Percentiles rank a stretch among this genome's conserved stretches.
Conservation (phyloP, 129 eudicot species). For the Oenanthe sinensis region DNA sequence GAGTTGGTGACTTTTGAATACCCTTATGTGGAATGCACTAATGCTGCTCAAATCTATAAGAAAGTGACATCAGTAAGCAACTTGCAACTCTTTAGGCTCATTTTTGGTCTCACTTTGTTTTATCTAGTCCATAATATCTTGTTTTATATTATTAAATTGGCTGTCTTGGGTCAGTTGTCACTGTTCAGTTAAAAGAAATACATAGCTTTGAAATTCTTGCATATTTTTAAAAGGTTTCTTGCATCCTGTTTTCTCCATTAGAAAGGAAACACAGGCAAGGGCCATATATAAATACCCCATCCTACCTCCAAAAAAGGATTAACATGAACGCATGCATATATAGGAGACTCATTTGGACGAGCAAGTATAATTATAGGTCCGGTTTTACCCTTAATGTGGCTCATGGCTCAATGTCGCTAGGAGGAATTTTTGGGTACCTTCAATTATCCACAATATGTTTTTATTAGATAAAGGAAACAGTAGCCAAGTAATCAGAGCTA, state of each 20-base stretch:
- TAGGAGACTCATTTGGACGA: background rate
- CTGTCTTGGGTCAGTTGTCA: background rate
- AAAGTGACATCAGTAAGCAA: constrained; percentile 85
- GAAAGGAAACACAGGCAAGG: background rate
- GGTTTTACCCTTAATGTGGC: background rate
- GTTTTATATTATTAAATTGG: background rate
- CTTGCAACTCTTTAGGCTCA: constrained; percentile 5
- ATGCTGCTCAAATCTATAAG: constrained; percentile 96
- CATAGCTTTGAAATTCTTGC: background rate
- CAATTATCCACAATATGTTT: background rate
- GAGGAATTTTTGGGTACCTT: background rate
- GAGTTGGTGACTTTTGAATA: constrained; percentile 95
- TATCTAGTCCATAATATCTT: background rate
- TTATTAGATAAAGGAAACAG: background rate
- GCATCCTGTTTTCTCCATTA: background rate
- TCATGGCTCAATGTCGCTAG: background rate
- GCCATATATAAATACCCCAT: background rate
- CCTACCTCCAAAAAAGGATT: background rate
- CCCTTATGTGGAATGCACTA: constrained; percentile 81
- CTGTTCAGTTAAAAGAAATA: background rate
- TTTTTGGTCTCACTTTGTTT: background rate
- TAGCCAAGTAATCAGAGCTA: background rate
- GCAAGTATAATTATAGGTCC: background rate
- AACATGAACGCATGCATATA: background rate
- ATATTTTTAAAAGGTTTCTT: background rate